Base-by-base conservation (phyloP, 345 rosid species). In the Cardiospermum halicacabum region DNA sequence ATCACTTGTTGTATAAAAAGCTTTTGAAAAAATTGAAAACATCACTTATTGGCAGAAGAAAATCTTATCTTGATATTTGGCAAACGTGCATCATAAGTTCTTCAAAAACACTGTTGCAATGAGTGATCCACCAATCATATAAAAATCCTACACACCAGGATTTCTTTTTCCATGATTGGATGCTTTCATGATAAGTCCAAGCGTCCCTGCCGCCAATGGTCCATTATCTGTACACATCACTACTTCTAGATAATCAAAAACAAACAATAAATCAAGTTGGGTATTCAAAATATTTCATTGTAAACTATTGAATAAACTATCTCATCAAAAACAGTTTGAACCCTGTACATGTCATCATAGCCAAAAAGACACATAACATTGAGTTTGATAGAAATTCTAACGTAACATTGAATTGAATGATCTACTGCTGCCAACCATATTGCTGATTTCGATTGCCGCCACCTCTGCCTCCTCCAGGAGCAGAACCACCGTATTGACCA, bases 391-490 rank as follows among this genome's bases (percentile, higher is more conserved):
- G n/a, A n/a, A n/a, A n/a, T n/a, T n/a, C n/a, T n/a, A n/a, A n/a
- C n/a, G n/a, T n/a, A n/a, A n/a, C n/a, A n/a, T n/a, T n/a, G n/a
- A n/a, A n/a, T n/a, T n/a, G n/a, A 19, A 47, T 2, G 42, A 15
- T 37, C 73, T 73, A 81, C 75, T 84, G 85, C 77, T 78, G 86
- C 91, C 91, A 78, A 53, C 95, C 86, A 26, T 87, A 83, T 37
- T 75, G 92, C 68, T 89, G 89, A 73, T 84, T 87, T 60, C 98
- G 87, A 57, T 96, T 88, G 76, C 81, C 82, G 55, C 88, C 82
- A 34, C 91, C 89, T 85, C 84, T 86, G 81, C 94, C 85, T 9
- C 51, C 51, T 25, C 88, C 96, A 70, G 86, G 67, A 4, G 82
- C 82, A 25, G 93, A 82, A 47, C 90, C 78, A 25, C 91, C 82